Conservation (phyloP, 2,329 filamentous ascomycete species). For the Paradendryphiella salina region DNA sequence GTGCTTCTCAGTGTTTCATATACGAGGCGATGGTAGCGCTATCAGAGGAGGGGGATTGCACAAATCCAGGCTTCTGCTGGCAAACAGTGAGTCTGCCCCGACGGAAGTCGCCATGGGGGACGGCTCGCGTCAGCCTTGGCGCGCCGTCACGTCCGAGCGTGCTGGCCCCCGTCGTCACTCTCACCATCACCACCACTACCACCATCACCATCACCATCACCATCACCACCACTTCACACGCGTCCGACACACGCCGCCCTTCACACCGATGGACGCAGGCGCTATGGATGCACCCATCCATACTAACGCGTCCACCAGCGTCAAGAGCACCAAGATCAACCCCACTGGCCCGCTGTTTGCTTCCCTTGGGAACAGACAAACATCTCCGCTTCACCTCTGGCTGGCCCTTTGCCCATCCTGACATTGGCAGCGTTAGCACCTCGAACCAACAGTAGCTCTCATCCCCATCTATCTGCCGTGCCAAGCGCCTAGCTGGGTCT, state of each 20-base stretch:
- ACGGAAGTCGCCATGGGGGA: conserved; percentile 28
- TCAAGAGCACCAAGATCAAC: conserved; percentile 2
- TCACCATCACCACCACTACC: neutral
- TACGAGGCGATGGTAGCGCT: neutral
- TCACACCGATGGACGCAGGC: conserved; percentile 17
- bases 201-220: conserved; percentile 3
- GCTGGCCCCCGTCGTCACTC: conserved; percentile 9
- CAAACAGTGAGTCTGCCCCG: neutral
- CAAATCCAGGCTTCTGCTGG: neutral
- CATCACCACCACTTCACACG: neutral
- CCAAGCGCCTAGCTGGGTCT: neutral
- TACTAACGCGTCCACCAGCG: neutral
- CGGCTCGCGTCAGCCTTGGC: conserved; percentile 22
- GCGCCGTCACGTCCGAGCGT: conserved; percentile 14
- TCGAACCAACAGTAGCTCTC: neutral
- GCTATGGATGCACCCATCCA: conserved; percentile 15
- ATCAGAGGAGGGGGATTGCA: neutral
- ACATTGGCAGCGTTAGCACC: neutral
- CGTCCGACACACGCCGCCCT: neutral
- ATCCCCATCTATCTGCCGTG: neutral
- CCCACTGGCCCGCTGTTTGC: conserved; percentile 22
- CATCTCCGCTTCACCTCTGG: conserved; percentile 13
- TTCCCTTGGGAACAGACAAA: conserved; percentile 28
- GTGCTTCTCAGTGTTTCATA: neutral
- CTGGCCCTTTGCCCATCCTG: neutral